Evolutionary conservation across 176 grass and related monocot genomes (phyloP), one percentile per base, ranked within the genome.

Genomic region (Juncus inflexus): DNA sequence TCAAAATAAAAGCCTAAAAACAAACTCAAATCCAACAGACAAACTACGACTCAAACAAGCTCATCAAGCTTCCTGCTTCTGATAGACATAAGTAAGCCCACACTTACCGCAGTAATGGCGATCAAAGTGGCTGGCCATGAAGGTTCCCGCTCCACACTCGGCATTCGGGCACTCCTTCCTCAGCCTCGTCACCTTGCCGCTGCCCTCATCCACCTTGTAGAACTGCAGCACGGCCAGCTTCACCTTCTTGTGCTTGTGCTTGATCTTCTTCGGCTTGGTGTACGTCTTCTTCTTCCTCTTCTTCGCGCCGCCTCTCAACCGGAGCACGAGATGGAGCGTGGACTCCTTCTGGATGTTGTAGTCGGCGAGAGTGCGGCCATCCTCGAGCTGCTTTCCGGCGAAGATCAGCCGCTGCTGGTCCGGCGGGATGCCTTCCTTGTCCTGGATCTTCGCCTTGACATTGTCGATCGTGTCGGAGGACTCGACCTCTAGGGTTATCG

Each of bases 71-170:
- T 15, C 52, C 66, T 70, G 66, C 75, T 77, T 77, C 39, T 77
- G 62, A 66, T 79, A 79, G 50, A 79, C 64, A 50, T 72, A 78
- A 50, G 76, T 79, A 3, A 79, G 49, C 14, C 76, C 66, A 7
- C 76, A 79, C 66, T 79, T 79, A 41, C 76, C 67, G 0, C 76
- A 79, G 49, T 79, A 79, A 47, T 79, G 76, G 4, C 76, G 67
- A 7, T 79, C 76, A 15, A 79, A 79, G 66, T 79, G 67, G 58
- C 71, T 79, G 14, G 67, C 76, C 76, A 79, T 79, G 59, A 79
- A 79, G 50, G 76, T 79, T 2, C 76, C 67, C 1, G 76, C 76
- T 35, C 76, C 76, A 6, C 76, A 79, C 9, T 79, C 76, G 2
- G 76, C 66, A 62, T 79, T 79, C 0, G 66, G 76, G 76, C 76